Conservation (phyloP, 257 asterid genomes). For the Capsicum baccatum region DNA sequence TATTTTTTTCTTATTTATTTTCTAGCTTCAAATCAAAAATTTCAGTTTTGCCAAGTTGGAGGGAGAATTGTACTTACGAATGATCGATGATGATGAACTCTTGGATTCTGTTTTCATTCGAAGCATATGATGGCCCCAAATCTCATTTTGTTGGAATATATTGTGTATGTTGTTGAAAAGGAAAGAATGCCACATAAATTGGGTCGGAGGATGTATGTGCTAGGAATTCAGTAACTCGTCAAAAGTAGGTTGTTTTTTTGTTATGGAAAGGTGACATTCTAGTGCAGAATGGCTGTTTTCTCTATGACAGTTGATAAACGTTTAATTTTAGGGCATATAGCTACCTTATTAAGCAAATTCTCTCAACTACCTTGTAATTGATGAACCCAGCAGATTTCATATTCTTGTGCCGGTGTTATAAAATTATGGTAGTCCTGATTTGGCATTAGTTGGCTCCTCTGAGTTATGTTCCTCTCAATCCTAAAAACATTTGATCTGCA, state of each 20-base stretch:
- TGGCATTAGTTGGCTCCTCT: background rate
- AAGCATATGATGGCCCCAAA: background rate
- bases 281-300: background rate
- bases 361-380: background rate
- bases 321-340: background rate
- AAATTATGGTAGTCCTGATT: background rate
- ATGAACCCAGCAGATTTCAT: background rate
- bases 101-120: background rate
- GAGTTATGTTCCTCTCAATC: conserved; percentile 27
- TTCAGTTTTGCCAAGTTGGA: no score
- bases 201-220: background rate
- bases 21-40: no score
- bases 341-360: background rate
- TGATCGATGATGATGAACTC: background rate
- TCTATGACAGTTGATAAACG: background rate
- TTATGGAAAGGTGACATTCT: background rate
- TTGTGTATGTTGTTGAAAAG: no score
- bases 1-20: no score
- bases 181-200: no score
- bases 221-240: background rate
- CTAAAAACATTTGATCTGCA: conserved; percentile 43
- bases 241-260: background rate
- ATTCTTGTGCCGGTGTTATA: background rate
- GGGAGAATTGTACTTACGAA: background rate
- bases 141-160: no score